Base-by-base conservation (phyloP, 345 rosid genomes). In the Linum lewisii region DNA sequence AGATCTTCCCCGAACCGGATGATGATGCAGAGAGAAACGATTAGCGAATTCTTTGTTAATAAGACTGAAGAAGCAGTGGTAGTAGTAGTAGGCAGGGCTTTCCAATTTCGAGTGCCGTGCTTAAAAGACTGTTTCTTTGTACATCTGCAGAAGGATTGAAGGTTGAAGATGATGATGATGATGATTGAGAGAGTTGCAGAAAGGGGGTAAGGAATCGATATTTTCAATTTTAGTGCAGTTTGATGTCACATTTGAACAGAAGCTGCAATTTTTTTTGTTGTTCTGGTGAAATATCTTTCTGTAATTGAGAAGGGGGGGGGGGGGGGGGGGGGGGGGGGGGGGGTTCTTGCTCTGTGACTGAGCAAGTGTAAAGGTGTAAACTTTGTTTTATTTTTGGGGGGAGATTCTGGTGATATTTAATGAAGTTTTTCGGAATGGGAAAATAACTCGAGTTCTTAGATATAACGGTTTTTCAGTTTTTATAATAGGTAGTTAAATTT, bases 1-100 rank as follows among this genome's bases (percentile, higher is more conserved):
- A 94, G 65, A 84, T 94, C 38, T 85, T 71, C 79, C 99, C 99
- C 0, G 97, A 87, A 74, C 95, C 95, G 50, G 63, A 73, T 6
- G 80, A 69, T 24, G 64, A 81, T 60, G 29, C 75, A 71, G 87
- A 82, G 79, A 64, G 74, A 67, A 73, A 67, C 45, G 79, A 74
- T 26, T 81, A 75, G 76, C 47, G 14, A 42, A 82, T 88, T 92
- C 80, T 71, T 87, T 86, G 66, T 59, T 69, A 76, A 83, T 83
- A 83, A 83, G 64, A 73, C 59, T 38, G 47, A 14, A 42, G 47
- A 9, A 38, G 45, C 45, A 38, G 14, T 16, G 13, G 47, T 3
- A 42, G 7, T 16, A 42, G 47, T 3, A 42, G 7, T 5, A 29
- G 7, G 71, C 73, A 69, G 82, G 82, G 78, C 68, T 74, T 42